These are phyloP conservation scores for Psophocarpus tetragonolobus DNA, from an alignment of 306 rosid genomes.

Conservation along the genomic window DNA sequence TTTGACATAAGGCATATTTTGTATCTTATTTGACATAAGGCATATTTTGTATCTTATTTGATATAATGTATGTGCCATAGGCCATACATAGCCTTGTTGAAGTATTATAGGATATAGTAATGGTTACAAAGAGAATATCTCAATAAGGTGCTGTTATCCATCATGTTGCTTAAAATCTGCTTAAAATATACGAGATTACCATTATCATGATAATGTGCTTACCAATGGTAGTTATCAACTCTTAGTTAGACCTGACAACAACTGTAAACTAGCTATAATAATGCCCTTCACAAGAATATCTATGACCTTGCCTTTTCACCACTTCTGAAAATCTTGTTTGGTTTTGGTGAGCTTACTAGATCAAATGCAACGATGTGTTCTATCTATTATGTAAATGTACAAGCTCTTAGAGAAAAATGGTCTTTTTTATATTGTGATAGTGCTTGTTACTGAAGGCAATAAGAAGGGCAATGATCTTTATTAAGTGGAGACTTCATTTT, in stretches of 20 bases:
- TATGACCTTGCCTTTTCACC: not conserved
- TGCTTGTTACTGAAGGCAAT: conserved; percentile 11
- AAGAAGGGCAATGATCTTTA: not conserved
- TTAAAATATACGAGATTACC: not conserved
- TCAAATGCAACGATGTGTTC: not conserved
- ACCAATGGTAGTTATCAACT: not conserved
- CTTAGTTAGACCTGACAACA: not conserved
- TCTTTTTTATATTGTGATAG: not conserved
- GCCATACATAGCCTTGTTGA: not conserved
- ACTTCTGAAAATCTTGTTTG: not conserved
- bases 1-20: too few species aligned
- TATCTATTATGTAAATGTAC: not conserved
- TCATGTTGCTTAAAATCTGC: not conserved
- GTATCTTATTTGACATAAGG: too few species aligned
- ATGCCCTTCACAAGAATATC: not conserved
- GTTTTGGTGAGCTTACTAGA: not conserved
- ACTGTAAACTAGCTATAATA: not conserved
- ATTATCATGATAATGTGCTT: not conserved
- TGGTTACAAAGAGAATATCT: conserved; percentile 21
- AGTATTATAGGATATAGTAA: not conserved
- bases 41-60: conserved; percentile 23
- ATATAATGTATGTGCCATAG: not conserved
- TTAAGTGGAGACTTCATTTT: not conserved
- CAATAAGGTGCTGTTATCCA: not conserved
- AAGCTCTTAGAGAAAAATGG: not conserved